Conservation (phyloP, 1,284 basidiomycete species). For the Boletus mariae region DNA sequence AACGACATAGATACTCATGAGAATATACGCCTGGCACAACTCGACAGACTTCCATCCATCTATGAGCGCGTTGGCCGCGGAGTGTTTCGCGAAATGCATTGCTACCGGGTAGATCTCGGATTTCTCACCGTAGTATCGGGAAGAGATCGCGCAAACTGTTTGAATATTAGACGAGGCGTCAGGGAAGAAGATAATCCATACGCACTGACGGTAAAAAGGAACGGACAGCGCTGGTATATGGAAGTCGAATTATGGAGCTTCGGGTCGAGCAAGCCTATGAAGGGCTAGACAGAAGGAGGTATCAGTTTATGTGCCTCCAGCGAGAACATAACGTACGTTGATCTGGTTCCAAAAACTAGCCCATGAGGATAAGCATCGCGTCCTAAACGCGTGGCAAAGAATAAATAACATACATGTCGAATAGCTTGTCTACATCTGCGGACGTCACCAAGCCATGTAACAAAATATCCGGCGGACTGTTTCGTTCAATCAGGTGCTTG, state of each 20-base stretch:
- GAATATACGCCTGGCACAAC: constrained; percentile 59
- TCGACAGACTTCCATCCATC: constrained; percentile 75
- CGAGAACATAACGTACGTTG: constrained; percentile 49
- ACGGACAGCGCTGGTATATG: constrained; percentile 75
- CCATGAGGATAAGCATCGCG: constrained; percentile 6
- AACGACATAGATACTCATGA: constrained; percentile 76
- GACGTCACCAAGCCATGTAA: constrained; percentile 77
- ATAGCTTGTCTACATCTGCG: constrained; percentile 78
- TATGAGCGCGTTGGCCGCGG: constrained; percentile 73
- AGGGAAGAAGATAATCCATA: constrained; percentile 19
- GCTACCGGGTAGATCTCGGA: constrained; percentile 79
- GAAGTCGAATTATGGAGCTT: constrained; percentile 67
- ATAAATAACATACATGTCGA: constrained; percentile 64
- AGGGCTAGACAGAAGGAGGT: constrained; percentile 47
- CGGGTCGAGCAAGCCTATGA: constrained; percentile 71
- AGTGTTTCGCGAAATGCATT: constrained; percentile 83
- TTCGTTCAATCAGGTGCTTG: constrained; percentile 72
- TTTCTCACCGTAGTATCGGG: constrained; percentile 70
- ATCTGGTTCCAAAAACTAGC: constrained; percentile 63
- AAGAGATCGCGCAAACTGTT: constrained; percentile 73
- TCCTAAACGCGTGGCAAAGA: background rate
- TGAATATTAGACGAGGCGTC: background rate
- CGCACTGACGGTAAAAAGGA: constrained; percentile 78
- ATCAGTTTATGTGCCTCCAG: constrained; percentile 1
- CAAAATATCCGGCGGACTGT: constrained; percentile 79